Evolutionary conservation across 345 rosid species (phyloP).

Genomic region (Eucalyptus coolabah): DNA sequence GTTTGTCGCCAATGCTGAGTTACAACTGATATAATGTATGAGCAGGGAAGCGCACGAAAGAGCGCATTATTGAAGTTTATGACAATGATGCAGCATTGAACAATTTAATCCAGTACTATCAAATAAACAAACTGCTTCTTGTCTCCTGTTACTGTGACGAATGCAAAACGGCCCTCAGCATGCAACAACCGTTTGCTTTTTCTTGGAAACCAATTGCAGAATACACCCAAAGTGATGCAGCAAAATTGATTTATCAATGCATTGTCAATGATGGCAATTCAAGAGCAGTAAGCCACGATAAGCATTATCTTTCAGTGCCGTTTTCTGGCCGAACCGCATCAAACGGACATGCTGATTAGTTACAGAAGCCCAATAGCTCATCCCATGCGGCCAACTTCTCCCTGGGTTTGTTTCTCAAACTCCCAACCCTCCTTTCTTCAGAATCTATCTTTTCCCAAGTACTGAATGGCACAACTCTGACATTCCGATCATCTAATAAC

Average conservation of each 20-base stretch:
- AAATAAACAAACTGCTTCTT: background rate
- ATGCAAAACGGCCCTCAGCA: background rate
- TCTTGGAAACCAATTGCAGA: background rate
- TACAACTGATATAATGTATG: background rate
- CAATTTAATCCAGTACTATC: background rate
- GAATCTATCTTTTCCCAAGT: constrained; percentile 76
- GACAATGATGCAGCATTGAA: background rate
- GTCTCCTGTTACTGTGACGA: background rate
- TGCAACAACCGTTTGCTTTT: background rate
- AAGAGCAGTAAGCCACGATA: background rate
- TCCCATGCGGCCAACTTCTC: constrained; percentile 58
- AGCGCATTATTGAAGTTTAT: background rate
- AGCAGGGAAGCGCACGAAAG: background rate
- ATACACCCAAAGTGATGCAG: background rate
- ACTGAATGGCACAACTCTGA: constrained; percentile 31
- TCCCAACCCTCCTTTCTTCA: constrained; percentile 62
- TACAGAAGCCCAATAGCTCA: constrained; percentile 20
- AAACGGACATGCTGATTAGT: background rate
- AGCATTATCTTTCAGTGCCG: background rate
- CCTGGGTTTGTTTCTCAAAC: constrained; percentile 43
- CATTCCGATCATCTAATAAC: constrained; percentile 32
- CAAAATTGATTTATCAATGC: background rate
- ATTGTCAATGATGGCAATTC: background rate
- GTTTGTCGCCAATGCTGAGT: background rate
- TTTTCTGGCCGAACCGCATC: background rate